Conservation (phyloP, 1,284 basidiomycete species). For the Baeospora myosura region DNA sequence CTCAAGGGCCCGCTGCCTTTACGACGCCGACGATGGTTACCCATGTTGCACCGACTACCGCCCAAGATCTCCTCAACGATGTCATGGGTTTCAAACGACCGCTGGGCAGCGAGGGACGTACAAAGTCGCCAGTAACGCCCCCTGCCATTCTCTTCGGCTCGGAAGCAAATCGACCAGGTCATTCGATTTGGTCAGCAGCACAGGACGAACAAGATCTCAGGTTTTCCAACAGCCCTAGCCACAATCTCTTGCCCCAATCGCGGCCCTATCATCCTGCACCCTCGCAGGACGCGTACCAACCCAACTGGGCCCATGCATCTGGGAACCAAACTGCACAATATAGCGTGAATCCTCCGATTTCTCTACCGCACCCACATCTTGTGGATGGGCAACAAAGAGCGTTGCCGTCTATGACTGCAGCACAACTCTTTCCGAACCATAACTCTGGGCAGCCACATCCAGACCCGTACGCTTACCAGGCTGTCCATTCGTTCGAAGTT, state of each 20-base stretch:
- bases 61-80: conserved; percentile 34
- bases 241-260: conserved; percentile 2
- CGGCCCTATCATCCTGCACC: conserved; percentile 16
- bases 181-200: conserved; percentile 52
- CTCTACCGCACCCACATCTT: not conserved
- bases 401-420: not conserved
- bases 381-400: not conserved
- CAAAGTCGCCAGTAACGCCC: conserved; percentile 20
- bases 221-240: conserved; percentile 17
- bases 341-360: not conserved
- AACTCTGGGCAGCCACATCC: too few species aligned
- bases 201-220: conserved; percentile 35
- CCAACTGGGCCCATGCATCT: conserved; percentile 17
- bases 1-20: not conserved
- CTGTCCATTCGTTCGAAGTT: too few species aligned
- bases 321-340: conserved; percentile 15
- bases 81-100: conserved; percentile 32
- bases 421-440: conserved; percentile 5
- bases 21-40: not conserved
- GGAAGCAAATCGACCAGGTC: conserved; percentile 28
- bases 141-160: conserved; percentile 36
- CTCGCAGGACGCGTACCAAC: conserved; percentile 21
- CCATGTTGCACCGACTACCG: conserved; percentile 15
- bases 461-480: too few species aligned
- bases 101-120: conserved; percentile 13